These are phyloP conservation scores for Trypanosoma cruzi DNA, from an alignment of 208 protist genomes.

Conservation along the genomic window DNA sequence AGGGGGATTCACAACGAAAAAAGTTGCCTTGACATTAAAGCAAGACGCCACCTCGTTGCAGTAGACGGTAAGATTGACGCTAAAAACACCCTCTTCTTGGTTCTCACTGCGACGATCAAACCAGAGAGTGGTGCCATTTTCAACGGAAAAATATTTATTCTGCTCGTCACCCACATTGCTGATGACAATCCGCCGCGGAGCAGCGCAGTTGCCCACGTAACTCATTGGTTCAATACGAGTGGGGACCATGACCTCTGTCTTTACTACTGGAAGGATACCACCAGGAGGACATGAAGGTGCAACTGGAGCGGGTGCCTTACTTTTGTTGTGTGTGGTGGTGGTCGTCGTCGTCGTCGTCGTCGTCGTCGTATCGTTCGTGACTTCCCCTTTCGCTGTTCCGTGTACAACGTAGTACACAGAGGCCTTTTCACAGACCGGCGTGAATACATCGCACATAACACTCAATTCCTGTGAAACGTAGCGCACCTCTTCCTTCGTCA, in stretches of 20 bases:
- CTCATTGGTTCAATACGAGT: constrained; percentile 6
- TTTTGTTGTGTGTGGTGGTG: constrained; percentile 26
- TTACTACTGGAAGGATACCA: constrained; percentile 15
- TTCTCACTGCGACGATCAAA: constrained; percentile 44
- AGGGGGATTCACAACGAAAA: constrained; percentile 16
- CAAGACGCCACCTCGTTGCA: constrained; percentile 45
- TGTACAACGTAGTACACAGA: constrained; percentile 50
- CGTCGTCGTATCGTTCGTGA: constrained; percentile 33
- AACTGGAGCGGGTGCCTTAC: constrained; percentile 15
- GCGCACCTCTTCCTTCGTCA: constrained; percentile 26
- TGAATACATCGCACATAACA: constrained; percentile 57
- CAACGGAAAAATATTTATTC: constrained; percentile 29
- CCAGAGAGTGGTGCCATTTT: constrained; percentile 19
- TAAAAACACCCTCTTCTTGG: constrained; percentile 46
- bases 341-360: constrained; percentile 36
- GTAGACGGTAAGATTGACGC: constrained; percentile 35
- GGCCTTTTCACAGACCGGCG: constrained; percentile 34
- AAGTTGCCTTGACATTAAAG: constrained; percentile 34
- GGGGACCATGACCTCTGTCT: background rate
- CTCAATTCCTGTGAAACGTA: constrained; percentile 35
- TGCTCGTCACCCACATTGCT: background rate
- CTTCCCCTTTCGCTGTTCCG: constrained; percentile 1
- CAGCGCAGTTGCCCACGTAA: constrained; percentile 29
- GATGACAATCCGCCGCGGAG: constrained; percentile 12
- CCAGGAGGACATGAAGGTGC: constrained; percentile 13